Base-by-base conservation (phyloP, 2,329 filamentous ascomycete species). In the Chrysoporthe austroafricana region DNA sequence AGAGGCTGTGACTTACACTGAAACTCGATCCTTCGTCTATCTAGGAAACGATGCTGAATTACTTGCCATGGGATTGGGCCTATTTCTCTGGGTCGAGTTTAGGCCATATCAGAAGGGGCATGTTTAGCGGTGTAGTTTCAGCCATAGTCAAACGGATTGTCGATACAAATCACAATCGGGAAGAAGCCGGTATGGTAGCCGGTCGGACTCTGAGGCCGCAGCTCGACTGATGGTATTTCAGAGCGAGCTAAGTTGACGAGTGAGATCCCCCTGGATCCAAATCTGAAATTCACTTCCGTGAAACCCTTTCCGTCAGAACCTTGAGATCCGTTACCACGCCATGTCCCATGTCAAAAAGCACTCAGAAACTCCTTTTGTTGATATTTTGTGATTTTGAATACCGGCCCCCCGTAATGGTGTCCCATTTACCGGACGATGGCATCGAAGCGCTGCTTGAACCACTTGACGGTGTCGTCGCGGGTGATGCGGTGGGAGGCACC, bases 401-500 rank as follows among this genome's bases (percentile, higher is more conserved):
- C 71, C 71, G 67, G 34, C 65, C 62, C 72, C 68, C 67, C 60
- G 66, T 69, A 61, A 64, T 62, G 60, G 64, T 34, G 46, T 62
- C 26, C 74, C 72, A 78, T 90, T 93, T 97, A 98, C 88, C 96
- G 91, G 86, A 99, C 93, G 82, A 98, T 98, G 82, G 95, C 96
- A 82, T 98, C 94, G 90, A 97, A 97, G 84, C 94, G 90, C 79
- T 81, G 78, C 86, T 88, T 88, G 86, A 88, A 99, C 96, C 96
- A 99, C 88, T 94, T 97, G 86, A 98, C 85, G 79, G 94, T 97
- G 90, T 99, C 96, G 73, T 89, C 84, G 80, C 94, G 91, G 90
- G 89, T 93, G 90, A 99, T 97, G 81, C 90, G 89, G 92, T 99
- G 96, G 84, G 84, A 87, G 80, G 92, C 81, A 80, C 96, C 96